phyloP scores from a whole-genome alignment of 306 rosid species.

The Coriaria nepalensis region DNA sequence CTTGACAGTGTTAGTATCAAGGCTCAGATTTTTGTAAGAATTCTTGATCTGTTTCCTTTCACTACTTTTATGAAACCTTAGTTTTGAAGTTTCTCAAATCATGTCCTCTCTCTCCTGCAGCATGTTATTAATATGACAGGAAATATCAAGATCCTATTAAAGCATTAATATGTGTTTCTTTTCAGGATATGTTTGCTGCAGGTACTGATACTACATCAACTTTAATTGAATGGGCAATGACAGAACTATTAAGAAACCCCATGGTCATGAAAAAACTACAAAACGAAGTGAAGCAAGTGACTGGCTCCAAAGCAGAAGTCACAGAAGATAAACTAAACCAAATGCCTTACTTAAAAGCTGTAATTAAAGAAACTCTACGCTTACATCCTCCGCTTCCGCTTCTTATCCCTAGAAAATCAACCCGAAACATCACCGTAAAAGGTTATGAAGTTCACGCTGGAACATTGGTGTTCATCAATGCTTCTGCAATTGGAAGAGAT shows the following conservation, averaged over 20 bases:
- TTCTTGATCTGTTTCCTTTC: no score
- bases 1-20: conserved; percentile 26
- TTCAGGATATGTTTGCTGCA: conserved; percentile 32
- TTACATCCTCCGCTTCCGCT: conserved; percentile 33
- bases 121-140: no score
- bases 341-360: conserved; percentile 34
- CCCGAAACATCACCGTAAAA: not conserved
- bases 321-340: conserved; percentile 24
- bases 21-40: conserved; percentile 35
- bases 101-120: no score
- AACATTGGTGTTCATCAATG: conserved; percentile 17
- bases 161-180: not conserved
- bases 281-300: conserved; percentile 16
- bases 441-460: conserved; percentile 9
- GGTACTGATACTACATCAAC: conserved; percentile 38
- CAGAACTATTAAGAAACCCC: conserved; percentile 33
- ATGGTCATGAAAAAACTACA: conserved; percentile 21
- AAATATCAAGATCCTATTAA: no score
- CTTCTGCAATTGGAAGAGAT: conserved; percentile 32
- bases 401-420: conserved; percentile 25
- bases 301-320: conserved; percentile 9
- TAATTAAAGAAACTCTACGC: conserved; percentile 30
- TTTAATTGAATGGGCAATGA: conserved; percentile 37
- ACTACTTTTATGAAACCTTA: no score
- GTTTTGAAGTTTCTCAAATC: no score